Evolutionary conservation across 2,329 filamentous ascomycete species (phyloP).

Genomic region (Raffaelea deltoideospora): DNA sequence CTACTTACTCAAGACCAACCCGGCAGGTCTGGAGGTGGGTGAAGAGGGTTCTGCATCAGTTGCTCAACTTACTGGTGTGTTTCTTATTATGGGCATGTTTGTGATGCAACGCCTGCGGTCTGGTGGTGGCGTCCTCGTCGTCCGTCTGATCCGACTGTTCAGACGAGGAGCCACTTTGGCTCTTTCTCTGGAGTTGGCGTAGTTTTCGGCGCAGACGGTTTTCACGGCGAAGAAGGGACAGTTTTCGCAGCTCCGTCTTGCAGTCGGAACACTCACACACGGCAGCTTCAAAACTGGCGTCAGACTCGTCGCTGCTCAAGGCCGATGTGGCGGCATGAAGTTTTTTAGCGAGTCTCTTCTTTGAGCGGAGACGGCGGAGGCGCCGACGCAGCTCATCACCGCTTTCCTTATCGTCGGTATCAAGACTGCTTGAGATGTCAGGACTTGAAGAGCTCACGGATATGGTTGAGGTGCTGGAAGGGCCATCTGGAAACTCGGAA

Average conservation of each 20-base stretch:
- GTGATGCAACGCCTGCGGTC: too few relatives aligned
- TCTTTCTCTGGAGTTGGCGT: neutral
- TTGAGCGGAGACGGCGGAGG: neutral
- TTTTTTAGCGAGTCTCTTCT: neutral
- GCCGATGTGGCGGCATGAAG: neutral
- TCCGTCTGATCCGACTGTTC: constrained; percentile 1
- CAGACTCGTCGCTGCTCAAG: neutral
- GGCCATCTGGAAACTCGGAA: constrained; percentile 1
- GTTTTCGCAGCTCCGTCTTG: constrained; percentile 6
- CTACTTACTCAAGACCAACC: too few relatives aligned
- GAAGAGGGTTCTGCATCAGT: too few relatives aligned
- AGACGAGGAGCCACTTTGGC: neutral
- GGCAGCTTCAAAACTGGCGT: too few relatives aligned
- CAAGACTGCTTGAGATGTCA: neutral
- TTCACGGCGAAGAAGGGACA: neutral
- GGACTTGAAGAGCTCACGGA: too few relatives aligned
- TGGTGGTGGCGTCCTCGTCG: neutral
- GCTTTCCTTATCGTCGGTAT: neutral
- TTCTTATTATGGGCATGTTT: too few relatives aligned
- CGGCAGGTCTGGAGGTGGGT: too few relatives aligned
- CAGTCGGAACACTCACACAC: constrained; percentile 6
- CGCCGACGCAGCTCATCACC: neutral
- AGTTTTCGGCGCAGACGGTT: neutral
- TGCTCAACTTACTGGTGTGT: too few relatives aligned
- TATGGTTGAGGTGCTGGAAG: neutral